Evolutionary conservation across 1,139 yeast genomes (phyloP).

Genomic region (Blastobotrys arbuscula): DNA sequence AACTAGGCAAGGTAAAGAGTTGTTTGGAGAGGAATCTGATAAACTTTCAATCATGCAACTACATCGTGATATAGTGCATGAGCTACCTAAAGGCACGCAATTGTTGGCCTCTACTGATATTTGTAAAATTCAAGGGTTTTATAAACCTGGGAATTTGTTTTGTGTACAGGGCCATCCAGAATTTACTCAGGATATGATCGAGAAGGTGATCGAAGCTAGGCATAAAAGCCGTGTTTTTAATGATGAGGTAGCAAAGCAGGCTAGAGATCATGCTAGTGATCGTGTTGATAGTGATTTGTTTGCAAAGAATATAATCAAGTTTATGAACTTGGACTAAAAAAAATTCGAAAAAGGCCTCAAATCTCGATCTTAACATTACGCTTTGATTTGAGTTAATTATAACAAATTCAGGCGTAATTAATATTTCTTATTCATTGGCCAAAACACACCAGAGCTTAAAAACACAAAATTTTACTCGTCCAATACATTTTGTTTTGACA

Average conservation of each 20-base stretch:
- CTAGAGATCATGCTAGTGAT: conserved; percentile 19
- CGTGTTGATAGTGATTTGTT: conserved; percentile 30
- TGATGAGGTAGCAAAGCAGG: conserved; percentile 25
- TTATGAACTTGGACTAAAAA: conserved; percentile 23
- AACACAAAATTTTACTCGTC: too few species aligned
- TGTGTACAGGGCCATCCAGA: conserved; percentile 93
- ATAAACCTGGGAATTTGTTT: conserved; percentile 43
- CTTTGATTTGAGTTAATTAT: too few species aligned
- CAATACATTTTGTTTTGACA: too few species aligned
- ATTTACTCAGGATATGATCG: conserved; percentile 43
- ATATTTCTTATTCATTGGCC: too few species aligned
- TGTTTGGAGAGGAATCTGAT: conserved; percentile 16
- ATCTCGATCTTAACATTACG: too few species aligned
- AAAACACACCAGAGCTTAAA: too few species aligned
- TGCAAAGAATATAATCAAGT: conserved; percentile 31
- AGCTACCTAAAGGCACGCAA: conserved; percentile 39
- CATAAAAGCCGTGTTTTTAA: conserved; percentile 20
- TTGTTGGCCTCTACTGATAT: conserved; percentile 41
- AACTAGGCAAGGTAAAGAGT: conserved; percentile 35
- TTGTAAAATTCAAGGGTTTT: conserved; percentile 62
- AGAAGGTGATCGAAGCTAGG: conserved; percentile 23
- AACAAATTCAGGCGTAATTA: too few species aligned
- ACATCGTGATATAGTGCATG: conserved; percentile 66
- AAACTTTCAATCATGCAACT: conserved; percentile 49
- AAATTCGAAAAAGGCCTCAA: too few species aligned